Percentiles rank a stretch among this genome's conserved stretches.
Conservation (phyloP, 208 protist genomes). For the Sergeia podlipaevii region DNA sequence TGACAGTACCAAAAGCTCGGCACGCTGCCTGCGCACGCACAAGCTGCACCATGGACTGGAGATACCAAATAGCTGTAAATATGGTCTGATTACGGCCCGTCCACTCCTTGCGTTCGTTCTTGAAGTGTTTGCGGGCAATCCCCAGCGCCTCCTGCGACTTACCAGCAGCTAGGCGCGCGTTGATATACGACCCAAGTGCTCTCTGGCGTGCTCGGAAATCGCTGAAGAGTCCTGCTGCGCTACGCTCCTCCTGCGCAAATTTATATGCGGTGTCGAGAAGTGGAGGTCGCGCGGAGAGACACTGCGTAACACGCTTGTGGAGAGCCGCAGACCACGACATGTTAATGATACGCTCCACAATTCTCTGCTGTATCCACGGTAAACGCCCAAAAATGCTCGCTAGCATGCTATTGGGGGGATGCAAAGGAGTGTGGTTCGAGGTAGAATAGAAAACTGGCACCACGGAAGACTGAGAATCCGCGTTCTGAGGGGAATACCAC, state of each 20-base stretch:
- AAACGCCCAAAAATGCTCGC: background rate
- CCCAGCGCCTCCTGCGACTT: slow-evolving; percentile 54
- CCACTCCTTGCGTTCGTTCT: slow-evolving; percentile 68
- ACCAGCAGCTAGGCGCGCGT: slow-evolving; percentile 45
- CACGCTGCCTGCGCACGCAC: slow-evolving; percentile 63
- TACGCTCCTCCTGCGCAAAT: slow-evolving; percentile 43
- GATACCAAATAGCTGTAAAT: slow-evolving; percentile 60
- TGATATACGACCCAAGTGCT: slow-evolving; percentile 62
- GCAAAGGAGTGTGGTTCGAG: no score
- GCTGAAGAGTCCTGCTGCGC: slow-evolving; percentile 30
- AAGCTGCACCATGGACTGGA: slow-evolving; percentile 78
- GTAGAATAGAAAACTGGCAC: no score
- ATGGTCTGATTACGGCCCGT: slow-evolving; percentile 40
- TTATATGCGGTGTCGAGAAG: slow-evolving; percentile 43
- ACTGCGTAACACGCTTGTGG: slow-evolving; percentile 74
- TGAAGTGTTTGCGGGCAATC: slow-evolving; percentile 63
- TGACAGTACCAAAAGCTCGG: slow-evolving; percentile 46
- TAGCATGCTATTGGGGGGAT: no score
- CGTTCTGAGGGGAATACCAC: no score
- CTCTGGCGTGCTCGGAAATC: slow-evolving; percentile 61
- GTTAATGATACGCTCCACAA: slow-evolving; percentile 54
- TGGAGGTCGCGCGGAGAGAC: slow-evolving; percentile 38
- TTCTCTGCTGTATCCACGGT: slow-evolving; percentile 14
- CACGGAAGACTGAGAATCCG: no score
- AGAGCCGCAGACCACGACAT: slow-evolving; percentile 65